Conservation (phyloP, 345 rosid genomes). For the Citrus medica region DNA sequence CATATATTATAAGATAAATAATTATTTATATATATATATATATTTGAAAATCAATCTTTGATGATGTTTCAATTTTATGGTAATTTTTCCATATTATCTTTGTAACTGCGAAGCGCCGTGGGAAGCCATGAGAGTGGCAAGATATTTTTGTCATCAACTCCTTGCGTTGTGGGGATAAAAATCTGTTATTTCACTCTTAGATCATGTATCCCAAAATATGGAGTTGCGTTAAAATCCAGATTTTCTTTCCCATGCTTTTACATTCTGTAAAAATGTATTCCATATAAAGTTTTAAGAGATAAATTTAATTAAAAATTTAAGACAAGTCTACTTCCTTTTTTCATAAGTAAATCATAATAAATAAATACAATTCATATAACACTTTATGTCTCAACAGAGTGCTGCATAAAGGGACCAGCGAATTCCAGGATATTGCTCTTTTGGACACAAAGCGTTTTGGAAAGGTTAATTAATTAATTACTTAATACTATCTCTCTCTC, state of each 20-base stretch:
- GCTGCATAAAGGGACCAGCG: slow-evolving; percentile 69
- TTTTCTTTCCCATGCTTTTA: too few relatives aligned
- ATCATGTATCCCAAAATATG: not conserved
- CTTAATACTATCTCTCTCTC: not conserved
- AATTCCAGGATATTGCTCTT: slow-evolving; percentile 78
- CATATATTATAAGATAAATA: not conserved
- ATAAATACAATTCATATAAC: not conserved
- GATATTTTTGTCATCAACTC: too few relatives aligned
- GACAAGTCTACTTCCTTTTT: not conserved
- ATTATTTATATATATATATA: too few relatives aligned
- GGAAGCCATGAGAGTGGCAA: not conserved
- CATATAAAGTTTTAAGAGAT: not conserved
- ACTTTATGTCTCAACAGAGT: slow-evolving; percentile 39
- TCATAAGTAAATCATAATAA: not conserved
- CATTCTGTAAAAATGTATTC: not conserved
- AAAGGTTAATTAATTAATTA: slow-evolving; percentile 45
- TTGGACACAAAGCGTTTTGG: slow-evolving; percentile 90
- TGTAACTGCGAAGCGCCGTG: not conserved
- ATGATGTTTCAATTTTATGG: not conserved
- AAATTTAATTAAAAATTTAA: too few relatives aligned
- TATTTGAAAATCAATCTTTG: not conserved
- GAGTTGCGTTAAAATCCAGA: too few relatives aligned
- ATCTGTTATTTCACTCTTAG: not conserved
- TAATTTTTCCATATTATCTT: not conserved
- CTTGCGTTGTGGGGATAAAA: too few relatives aligned